Base-by-base conservation (phyloP, 768 basidiomycete genomes). In the Strobilomyces echinocephalus region DNA sequence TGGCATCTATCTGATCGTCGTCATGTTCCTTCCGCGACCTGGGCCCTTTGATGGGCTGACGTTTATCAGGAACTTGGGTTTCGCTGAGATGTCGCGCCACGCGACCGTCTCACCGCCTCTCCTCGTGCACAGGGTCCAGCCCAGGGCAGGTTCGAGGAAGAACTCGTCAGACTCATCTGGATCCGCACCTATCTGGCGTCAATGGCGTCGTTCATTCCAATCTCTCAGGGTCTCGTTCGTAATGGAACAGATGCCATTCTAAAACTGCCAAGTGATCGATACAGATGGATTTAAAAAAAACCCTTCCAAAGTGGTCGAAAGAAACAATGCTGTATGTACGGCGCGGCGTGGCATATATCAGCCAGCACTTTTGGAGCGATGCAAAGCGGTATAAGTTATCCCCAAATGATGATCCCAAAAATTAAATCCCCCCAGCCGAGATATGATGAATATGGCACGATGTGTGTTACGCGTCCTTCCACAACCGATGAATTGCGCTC, bases 321-420 rank as follows among this genome's bases (percentile, higher is more conserved):
- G 24, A 24, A 55, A 56, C 55, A 67, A 49, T 34, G 38, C 24
- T 9, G 36, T 45, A 45, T 54, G 54, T 62, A 58, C 57, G n/a
- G 44, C 55, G 60, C 53, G 62, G 58, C 54, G n/a, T n/a, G n/a
- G n/a, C n/a, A n/a, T n/a, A 40, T 8, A 10, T 2, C 42, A 38
- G 38, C 61, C 49, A 9, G 48, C 62, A 63, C 58, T 67, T 66
- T 67, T 62, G 43, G 33, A 59, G 44, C 53, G 49, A 50, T 39
- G 30, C 30, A 30, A 51, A 58, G 60, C 56, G 60, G 49, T 57
- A 68, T 68, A 68, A 69, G 34, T 69, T 68, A 68, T 46, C 36
- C 54, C 57, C 43, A 58, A 59, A 63, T 33, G 52, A 33, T 57
- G 40, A 52, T 11, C 45, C 60, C 55, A 24, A 61, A 57, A 64